Conservation (phyloP, 2,329 filamentous ascomycete species). For the Albifimbria verrucaria region DNA sequence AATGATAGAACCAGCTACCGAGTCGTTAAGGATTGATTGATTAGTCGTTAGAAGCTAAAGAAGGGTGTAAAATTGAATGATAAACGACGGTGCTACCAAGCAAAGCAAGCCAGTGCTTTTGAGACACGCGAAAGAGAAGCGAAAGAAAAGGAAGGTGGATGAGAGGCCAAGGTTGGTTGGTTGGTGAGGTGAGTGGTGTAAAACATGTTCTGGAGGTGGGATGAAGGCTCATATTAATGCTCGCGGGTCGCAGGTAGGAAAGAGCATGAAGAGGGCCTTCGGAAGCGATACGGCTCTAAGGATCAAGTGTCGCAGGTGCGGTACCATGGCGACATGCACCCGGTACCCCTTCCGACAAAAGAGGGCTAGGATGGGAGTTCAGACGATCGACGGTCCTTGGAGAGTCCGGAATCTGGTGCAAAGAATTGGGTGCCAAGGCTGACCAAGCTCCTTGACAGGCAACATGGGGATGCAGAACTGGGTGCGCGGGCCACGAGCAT, state of each 20-base stretch:
- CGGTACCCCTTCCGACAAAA: background rate
- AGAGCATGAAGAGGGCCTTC: background rate
- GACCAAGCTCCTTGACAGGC: background rate
- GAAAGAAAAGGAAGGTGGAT: background rate
- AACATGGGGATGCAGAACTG: background rate
- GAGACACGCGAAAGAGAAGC: background rate
- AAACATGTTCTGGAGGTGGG: background rate
- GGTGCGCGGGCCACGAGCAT: background rate
- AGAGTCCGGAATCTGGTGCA: background rate
- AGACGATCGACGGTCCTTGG: background rate
- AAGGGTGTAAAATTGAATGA: background rate
- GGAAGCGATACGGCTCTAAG: background rate
- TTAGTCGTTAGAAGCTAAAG: background rate
- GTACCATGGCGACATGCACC: background rate
- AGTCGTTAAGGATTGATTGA: background rate
- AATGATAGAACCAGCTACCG: background rate
- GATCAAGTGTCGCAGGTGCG: background rate
- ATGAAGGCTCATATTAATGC: background rate
- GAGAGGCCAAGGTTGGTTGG: background rate
- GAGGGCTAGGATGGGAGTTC: background rate
- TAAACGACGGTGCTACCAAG: conserved; percentile 10
- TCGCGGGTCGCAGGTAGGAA: background rate
- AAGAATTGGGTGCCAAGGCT: background rate
- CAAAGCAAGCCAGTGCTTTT: conserved; percentile 16
- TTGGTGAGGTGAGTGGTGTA: background rate